These are phyloP conservation scores for Pseudocercospora vitis DNA, from an alignment of 2,329 filamentous ascomycete species.

Conservation along the genomic window DNA sequence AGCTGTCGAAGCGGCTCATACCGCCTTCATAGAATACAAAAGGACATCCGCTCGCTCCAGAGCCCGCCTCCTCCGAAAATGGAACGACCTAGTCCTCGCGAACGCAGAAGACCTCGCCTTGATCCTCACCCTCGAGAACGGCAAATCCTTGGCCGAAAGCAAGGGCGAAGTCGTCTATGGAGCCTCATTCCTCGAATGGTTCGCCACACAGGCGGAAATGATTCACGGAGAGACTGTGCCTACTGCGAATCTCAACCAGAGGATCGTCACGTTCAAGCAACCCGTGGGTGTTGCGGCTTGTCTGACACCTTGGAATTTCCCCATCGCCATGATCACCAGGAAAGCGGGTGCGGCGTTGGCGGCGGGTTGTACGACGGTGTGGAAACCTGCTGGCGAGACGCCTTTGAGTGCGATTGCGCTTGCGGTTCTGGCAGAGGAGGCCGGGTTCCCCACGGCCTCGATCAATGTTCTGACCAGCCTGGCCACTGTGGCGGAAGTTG, in stretches of 20 bases:
- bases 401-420: constrained; percentile 34
- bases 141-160: constrained; percentile 35
- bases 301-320: constrained; percentile 38
- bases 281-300: constrained; percentile 32
- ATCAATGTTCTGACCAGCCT: constrained; percentile 33
- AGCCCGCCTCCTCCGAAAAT: constrained; percentile 32
- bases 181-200: constrained; percentile 37
- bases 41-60: constrained; percentile 29
- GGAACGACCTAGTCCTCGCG: constrained; percentile 32
- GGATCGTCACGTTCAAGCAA: constrained; percentile 33
- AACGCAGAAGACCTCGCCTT: constrained; percentile 35
- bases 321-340: constrained; percentile 42
- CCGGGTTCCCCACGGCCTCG: constrained; percentile 32
- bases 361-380: constrained; percentile 37
- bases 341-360: constrained; percentile 38
- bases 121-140: constrained; percentile 38
- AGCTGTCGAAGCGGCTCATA: background rate
- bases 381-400: constrained; percentile 37
- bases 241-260: constrained; percentile 24
- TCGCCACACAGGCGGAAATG: constrained; percentile 33
- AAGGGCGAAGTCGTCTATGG: constrained; percentile 37
- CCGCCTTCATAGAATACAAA: constrained; percentile 28
- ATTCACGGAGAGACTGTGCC: constrained; percentile 31
- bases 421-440: constrained; percentile 32
- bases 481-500: constrained; percentile 27